phyloP scores from a whole-genome alignment of 169 alveolate genomes.

The Plasmodium berghei region DNA sequence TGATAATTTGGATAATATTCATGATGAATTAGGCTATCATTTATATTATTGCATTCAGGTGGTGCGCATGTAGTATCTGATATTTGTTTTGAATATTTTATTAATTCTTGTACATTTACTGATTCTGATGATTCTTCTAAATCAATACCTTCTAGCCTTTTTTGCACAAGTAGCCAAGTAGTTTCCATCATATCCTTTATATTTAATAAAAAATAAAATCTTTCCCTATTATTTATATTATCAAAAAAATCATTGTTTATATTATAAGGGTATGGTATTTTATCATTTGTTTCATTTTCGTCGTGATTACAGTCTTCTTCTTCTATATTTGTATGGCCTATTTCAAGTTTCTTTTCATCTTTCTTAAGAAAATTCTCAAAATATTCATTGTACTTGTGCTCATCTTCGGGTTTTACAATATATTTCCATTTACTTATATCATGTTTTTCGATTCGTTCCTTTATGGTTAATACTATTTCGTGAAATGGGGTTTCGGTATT shows the following conservation, averaged over 20 bases:
- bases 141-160: constrained; percentile 80
- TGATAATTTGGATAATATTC: constrained; percentile 86
- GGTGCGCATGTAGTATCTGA: constrained; percentile 86
- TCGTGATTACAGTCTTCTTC: neutral
- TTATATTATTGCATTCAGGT: constrained; percentile 83
- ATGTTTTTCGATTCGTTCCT: constrained; percentile 60
- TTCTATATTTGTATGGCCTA: neutral
- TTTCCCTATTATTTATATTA: constrained; percentile 56
- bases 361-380: constrained; percentile 22
- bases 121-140: constrained; percentile 74
- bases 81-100: constrained; percentile 77
- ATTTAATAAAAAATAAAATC: constrained; percentile 74
- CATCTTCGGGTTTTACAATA: constrained; percentile 69
- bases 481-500: constrained; percentile 4
- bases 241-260: constrained; percentile 63
- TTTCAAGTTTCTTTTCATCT: neutral
- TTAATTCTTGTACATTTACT: constrained; percentile 78
- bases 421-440: constrained; percentile 60
- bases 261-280: constrained; percentile 5
- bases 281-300: neutral
- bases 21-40: constrained; percentile 82
- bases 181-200: constrained; percentile 83
- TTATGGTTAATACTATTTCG: constrained; percentile 51
- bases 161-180: constrained; percentile 82
- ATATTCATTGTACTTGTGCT: constrained; percentile 31